Evolutionary conservation across 805 yeast genomes (phyloP), one percentile per base, ranked within the genome.

Genomic region (Candida boleticola): DNA sequence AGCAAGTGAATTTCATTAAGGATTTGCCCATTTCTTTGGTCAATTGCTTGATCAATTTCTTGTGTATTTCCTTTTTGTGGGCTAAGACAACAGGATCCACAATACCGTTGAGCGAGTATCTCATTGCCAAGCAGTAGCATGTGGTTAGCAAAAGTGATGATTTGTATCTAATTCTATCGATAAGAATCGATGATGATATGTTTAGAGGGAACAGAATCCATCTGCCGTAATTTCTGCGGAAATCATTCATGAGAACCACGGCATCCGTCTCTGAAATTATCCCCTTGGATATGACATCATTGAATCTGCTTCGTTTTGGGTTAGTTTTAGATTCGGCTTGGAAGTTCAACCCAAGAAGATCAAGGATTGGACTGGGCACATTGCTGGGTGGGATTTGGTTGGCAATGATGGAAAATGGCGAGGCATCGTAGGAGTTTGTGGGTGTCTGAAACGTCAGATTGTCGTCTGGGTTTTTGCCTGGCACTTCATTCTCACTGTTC

Each of bases 121-220:
- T 65, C 33, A 85, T 59, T 0, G 87, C 73, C 4, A 85, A 66
- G 18, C 80, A 69, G 55, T 89, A 83, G 44, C 85, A 79, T 0
- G 81, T 72, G 1, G 88, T 82, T 13, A 85, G 60, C n/a, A 86
- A 64, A 29, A 86, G 63, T 1, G 90, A 80, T 17, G 86, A 80
- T 29, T 72, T 68, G 19, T 54, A 45, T 30, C 79, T 57, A 32
- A 85, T 68, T 26, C 74, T 58, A 4, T 67, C 72, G 7, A 83
- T 64, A 18, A 85, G 63, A 27, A 63, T 66, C 16, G 64, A 73
- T 0, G 82, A 71, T 3, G 80, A 55, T 27, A 75, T 54, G 11
- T 64, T 65, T 23, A 74, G 73, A 0, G 90, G 89, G 39, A 85
- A 79, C 41, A 85, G 79, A 3, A 84, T 80, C 95, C 95, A 86